Percentiles rank a stretch among this genome's conserved stretches.
phyloP scores from a whole-genome alignment of 768 basidiomycete species.

The Phlebiopsis flavidoalba region DNA sequence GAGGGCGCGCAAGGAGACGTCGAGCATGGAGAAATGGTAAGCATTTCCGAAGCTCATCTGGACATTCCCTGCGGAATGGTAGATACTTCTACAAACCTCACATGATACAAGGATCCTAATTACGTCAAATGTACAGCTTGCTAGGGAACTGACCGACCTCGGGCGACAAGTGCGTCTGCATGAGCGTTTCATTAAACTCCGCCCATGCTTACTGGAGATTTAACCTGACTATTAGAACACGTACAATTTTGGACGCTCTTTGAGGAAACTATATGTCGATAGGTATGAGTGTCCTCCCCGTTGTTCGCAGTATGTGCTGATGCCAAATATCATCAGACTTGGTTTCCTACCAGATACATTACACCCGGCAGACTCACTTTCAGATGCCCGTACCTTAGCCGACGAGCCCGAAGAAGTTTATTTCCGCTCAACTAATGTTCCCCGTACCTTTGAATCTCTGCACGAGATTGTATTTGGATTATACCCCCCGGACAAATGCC shows the following conservation, averaged over 20 bases:
- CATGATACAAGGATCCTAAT: not conserved
- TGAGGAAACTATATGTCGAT: constrained; percentile 64
- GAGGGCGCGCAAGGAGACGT: constrained; percentile 53
- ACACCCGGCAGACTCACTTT: not conserved
- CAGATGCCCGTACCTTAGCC: constrained; percentile 24
- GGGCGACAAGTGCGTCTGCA: constrained; percentile 50
- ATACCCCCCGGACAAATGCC: constrained; percentile 53
- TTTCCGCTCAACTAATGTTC: constrained; percentile 74
- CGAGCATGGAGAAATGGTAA: constrained; percentile 61
- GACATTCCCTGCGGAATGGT: not conserved
- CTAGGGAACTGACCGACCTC: constrained; percentile 65
- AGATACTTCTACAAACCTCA: no score
- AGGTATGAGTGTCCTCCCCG: constrained; percentile 33
- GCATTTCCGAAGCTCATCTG: constrained; percentile 13
- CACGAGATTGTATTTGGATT: constrained; percentile 72
- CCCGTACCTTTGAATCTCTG: constrained; percentile 70
- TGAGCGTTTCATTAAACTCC: not conserved
- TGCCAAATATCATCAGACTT: constrained; percentile 37
- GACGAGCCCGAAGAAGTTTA: constrained; percentile 39
- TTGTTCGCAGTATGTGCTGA: not conserved
- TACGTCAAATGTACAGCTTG: constrained; percentile 35
- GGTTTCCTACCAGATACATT: constrained; percentile 53
- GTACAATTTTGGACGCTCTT: constrained; percentile 50
- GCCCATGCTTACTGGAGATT: not conserved
- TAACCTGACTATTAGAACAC: constrained; percentile 18